Evolutionary conservation across 1,139 yeast species (phyloP).

Genomic region (Lodderomyces elongisporus): DNA sequence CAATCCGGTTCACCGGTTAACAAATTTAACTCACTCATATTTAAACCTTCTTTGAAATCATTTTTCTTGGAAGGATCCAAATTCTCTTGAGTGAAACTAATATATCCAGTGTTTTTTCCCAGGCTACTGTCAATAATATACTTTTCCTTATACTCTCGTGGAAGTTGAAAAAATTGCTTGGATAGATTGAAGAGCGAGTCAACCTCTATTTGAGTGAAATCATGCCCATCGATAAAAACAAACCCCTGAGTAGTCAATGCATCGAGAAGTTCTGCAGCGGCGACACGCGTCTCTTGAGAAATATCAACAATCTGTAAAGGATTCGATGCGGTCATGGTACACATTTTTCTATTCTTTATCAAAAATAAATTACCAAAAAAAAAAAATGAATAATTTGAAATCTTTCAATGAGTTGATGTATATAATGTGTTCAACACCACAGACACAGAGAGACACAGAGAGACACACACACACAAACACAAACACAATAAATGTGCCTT

Average conservation of each 20-base stretch:
- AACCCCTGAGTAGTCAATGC: constrained; percentile 73
- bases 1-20: constrained; percentile 27
- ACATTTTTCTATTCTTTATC: too few species aligned
- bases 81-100: constrained; percentile 37
- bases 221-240: constrained; percentile 68
- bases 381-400: too few species aligned
- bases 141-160: constrained; percentile 43
- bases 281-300: constrained; percentile 32
- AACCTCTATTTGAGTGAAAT: constrained; percentile 55
- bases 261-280: constrained; percentile 45
- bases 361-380: not conserved
- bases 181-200: constrained; percentile 50
- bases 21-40: constrained; percentile 39
- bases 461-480: too few species aligned
- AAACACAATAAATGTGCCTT: too few species aligned
- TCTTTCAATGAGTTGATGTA: too few species aligned
- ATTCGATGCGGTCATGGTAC: constrained; percentile 1
- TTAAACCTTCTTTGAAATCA: constrained; percentile 61
- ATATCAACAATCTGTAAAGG: constrained; percentile 48
- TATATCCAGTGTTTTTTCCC: constrained; percentile 18
- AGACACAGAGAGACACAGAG: too few species aligned
- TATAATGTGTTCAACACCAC: too few species aligned
- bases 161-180: constrained; percentile 50
- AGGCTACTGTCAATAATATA: not conserved
- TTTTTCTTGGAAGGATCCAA: constrained; percentile 44